These are phyloP conservation scores for Coix lacrymajobi DNA, from an alignment of 176 grass and related monocot genomes.

Conservation along the genomic window DNA sequence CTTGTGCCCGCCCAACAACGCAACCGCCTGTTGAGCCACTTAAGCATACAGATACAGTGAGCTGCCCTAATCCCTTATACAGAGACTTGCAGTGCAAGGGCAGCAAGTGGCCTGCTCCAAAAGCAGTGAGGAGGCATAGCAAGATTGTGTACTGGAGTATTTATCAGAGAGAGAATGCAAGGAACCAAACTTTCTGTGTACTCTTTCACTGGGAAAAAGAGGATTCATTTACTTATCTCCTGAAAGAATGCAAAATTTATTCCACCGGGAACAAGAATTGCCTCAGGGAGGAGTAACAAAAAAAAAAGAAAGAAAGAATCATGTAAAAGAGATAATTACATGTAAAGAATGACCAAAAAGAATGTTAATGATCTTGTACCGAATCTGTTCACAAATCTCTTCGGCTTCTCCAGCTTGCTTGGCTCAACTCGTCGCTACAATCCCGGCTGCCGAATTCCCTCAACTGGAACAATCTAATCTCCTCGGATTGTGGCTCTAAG, in stretches of 20 bases:
- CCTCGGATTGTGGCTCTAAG: conserved; percentile 74
- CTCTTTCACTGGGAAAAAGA: conserved; percentile 26
- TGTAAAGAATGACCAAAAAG: conserved; percentile 67
- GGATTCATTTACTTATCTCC: conserved; percentile 48
- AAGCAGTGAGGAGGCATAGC: neutral
- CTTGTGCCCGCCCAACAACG: conserved; percentile 1
- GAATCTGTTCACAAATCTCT: conserved; percentile 64
- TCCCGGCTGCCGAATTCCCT: conserved; percentile 71
- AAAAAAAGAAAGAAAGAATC: conserved; percentile 26
- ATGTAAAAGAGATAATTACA: conserved; percentile 96
- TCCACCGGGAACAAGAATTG: conserved; percentile 51
- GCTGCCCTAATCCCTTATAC: conserved; percentile 10
- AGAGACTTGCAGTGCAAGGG: conserved; percentile 10
- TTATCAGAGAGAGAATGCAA: conserved; percentile 7
- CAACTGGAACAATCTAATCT: conserved; percentile 93
- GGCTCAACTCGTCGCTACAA: conserved; percentile 67
- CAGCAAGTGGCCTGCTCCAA: conserved; percentile 20
- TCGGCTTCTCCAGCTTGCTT: conserved; percentile 49
- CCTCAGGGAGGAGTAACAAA: conserved; percentile 19
- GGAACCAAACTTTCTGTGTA: conserved; percentile 39
- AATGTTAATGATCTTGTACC: conserved; percentile 49
- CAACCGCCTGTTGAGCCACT: neutral
- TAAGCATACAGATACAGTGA: conserved; percentile 27
- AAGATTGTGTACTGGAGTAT: neutral
- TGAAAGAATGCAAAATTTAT: conserved; percentile 65